A percentile compares a stretch with the other conserved stretches of the same genome.
Conservation (phyloP, 2,329 filamentous ascomycete genomes). For the Trichoderma sp. region DNA sequence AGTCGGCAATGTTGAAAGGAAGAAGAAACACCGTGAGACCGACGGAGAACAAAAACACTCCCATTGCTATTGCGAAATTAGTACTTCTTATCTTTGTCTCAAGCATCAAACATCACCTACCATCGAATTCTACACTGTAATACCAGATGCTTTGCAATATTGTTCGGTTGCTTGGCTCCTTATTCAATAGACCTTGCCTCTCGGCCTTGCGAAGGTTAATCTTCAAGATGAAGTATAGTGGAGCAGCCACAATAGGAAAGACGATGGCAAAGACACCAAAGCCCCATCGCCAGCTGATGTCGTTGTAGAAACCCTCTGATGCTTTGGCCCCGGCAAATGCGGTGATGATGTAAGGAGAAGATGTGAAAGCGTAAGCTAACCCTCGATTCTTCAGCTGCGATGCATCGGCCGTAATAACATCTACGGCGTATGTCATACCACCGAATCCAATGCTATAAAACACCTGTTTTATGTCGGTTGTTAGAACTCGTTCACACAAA, state of each 20-base stretch:
- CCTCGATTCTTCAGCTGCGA: conserved; percentile 43
- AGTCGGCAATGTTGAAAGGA: conserved; percentile 59
- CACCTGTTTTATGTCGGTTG: conserved; percentile 40
- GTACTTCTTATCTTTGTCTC: background rate
- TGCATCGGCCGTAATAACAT: conserved; percentile 67
- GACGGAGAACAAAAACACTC: conserved; percentile 57
- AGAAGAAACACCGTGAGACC: conserved; percentile 64
- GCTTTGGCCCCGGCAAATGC: conserved; percentile 42
- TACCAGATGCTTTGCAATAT: conserved; percentile 49
- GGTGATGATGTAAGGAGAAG: conserved; percentile 49
- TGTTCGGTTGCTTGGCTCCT: conserved; percentile 46
- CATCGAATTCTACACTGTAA: conserved; percentile 60
- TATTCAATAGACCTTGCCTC: conserved; percentile 45
- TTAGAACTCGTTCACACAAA: background rate
- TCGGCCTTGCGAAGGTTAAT: conserved; percentile 59
- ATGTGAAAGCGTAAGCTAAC: conserved; percentile 42
- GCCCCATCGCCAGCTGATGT: conserved; percentile 41
- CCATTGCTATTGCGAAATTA: conserved; percentile 39
- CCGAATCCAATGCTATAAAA: conserved; percentile 63
- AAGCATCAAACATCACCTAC: conserved; percentile 29
- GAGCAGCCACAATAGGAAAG: conserved; percentile 53
- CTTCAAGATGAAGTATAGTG: conserved; percentile 56
- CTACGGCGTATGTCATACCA: conserved; percentile 62
- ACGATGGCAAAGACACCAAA: conserved; percentile 64
- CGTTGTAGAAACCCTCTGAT: conserved; percentile 33